phyloP scores from a whole-genome alignment of 345 rosid species.

The Kernera saxatilis region DNA sequence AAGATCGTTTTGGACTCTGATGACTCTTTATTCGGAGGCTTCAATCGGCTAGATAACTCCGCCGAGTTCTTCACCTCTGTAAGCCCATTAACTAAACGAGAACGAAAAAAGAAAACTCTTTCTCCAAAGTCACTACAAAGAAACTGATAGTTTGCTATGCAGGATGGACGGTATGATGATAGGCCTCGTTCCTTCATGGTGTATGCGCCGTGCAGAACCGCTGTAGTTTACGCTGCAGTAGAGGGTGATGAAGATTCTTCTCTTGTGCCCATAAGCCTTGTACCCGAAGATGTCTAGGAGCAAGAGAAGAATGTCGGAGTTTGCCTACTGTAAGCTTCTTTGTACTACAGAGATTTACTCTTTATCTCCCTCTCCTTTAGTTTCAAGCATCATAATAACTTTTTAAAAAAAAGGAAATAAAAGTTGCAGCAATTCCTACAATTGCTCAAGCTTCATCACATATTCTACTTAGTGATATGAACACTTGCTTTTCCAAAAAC shows the following conservation, averaged over 20 bases:
- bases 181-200: slow-evolving; percentile 73
- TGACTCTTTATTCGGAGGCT: slow-evolving; percentile 70
- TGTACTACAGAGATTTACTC: slow-evolving; percentile 11
- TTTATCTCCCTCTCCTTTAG: slow-evolving; percentile 1
- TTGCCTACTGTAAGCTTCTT: slow-evolving; percentile 26
- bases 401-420: not conserved
- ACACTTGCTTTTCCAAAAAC: not conserved
- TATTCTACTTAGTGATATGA: not conserved
- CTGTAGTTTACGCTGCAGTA: slow-evolving; percentile 73
- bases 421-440: not conserved
- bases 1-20: slow-evolving; percentile 87
- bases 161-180: slow-evolving; percentile 67
- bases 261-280: slow-evolving; percentile 7
- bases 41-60: slow-evolving; percentile 48
- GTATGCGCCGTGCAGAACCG: slow-evolving; percentile 81
- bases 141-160: slow-evolving; percentile 26
- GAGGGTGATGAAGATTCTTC: slow-evolving; percentile 35
- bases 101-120: not conserved
- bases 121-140: not conserved
- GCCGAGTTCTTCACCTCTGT: slow-evolving; percentile 72
- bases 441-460: not conserved
- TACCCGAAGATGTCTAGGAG: slow-evolving; percentile 20
- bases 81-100: slow-evolving; percentile 31
- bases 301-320: not conserved
- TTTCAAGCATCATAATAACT: slow-evolving; percentile 11